Evolutionary conservation across 108 stramenopile species (phyloP).

Genomic region (Nitzschia putrida): DNA sequence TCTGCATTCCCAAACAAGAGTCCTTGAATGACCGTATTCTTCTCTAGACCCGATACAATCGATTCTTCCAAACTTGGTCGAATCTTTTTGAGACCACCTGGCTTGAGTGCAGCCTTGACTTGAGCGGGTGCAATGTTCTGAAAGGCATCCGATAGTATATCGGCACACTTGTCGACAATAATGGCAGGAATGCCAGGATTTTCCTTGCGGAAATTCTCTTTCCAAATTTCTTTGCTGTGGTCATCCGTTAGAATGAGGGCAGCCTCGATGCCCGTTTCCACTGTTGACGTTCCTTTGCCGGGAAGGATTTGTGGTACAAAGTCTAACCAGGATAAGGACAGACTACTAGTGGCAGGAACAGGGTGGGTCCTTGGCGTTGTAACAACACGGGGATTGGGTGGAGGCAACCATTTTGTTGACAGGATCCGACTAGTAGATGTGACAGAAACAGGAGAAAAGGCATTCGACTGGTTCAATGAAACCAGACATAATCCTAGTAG

Average conservation of each 20-base stretch:
- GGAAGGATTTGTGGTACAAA: no score
- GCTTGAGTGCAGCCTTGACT: slow-evolving; percentile 13
- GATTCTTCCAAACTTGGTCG: slow-evolving; percentile 9
- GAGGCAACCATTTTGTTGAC: no score
- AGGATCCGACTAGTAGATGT: no score
- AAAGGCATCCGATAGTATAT: slow-evolving; percentile 15
- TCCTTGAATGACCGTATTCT: slow-evolving; percentile 2
- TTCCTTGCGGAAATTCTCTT: slow-evolving; percentile 7
- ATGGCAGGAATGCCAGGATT: slow-evolving; percentile 22
- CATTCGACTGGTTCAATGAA: no score
- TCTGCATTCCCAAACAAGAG: neutral
- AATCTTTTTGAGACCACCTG: slow-evolving; percentile 18
- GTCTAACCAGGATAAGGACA: no score
- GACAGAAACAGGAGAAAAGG: no score
- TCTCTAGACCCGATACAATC: slow-evolving; percentile 13
- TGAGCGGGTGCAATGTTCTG: slow-evolving; percentile 11
- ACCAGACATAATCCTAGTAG: no score
- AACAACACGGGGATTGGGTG: no score
- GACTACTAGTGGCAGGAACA: no score
- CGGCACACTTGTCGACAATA: slow-evolving; percentile 12
- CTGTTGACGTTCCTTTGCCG: neutral
- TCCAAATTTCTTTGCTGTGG: slow-evolving; percentile 22
- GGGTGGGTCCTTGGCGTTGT: no score
- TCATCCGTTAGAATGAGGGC: slow-evolving; percentile 25
- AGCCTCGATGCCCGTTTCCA: slow-evolving; percentile 14